These are phyloP conservation scores for Penicillium olsonii DNA, from an alignment of 2,329 filamentous ascomycete species.

Conservation along the genomic window DNA sequence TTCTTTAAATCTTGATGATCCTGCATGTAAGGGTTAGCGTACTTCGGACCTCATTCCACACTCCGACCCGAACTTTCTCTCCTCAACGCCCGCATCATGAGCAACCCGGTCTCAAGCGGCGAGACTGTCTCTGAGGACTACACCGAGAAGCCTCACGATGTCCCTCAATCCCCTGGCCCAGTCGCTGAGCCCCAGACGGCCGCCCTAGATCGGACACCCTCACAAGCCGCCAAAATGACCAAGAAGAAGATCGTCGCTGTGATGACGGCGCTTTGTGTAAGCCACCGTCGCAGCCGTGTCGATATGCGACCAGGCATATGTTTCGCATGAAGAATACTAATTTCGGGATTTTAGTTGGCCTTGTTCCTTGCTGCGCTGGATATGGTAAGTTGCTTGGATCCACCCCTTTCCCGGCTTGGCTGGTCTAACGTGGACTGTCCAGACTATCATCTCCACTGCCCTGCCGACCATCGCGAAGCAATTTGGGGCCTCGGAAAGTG, in stretches of 20 bases:
- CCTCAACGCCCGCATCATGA: slow-evolving; percentile 4
- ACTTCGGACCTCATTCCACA: not conserved
- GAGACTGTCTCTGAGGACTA: slow-evolving; percentile 14
- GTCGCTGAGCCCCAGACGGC: not conserved
- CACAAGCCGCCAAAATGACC: slow-evolving; percentile 41
- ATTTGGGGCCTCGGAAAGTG: slow-evolving; percentile 45
- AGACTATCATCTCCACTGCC: slow-evolving; percentile 50
- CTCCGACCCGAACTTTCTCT: not conserved
- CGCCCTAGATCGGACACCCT: slow-evolving; percentile 34
- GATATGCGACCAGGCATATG: not conserved
- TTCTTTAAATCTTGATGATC: not conserved
- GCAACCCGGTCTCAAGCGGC: slow-evolving; percentile 9
- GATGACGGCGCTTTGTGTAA: slow-evolving; percentile 45
- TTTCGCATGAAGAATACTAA: slow-evolving; percentile 13
- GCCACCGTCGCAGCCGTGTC: slow-evolving; percentile 1
- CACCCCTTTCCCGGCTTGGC: not conserved
- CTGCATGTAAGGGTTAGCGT: too few species aligned
- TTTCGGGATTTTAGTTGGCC: slow-evolving; percentile 47
- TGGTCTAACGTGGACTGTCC: slow-evolving; percentile 4
- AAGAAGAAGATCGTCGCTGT: slow-evolving; percentile 44
- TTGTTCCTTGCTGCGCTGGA: slow-evolving; percentile 63
- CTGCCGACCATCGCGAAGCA: slow-evolving; percentile 46
- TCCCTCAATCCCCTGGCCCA: too few species aligned
- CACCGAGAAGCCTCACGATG: slow-evolving; percentile 15
- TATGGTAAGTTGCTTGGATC: slow-evolving; percentile 43